Percentiles rank a stretch among this genome's conserved stretches.
Evolutionary conservation across 306 rosid genomes (phyloP).

Genomic region (Trifolium repens): DNA sequence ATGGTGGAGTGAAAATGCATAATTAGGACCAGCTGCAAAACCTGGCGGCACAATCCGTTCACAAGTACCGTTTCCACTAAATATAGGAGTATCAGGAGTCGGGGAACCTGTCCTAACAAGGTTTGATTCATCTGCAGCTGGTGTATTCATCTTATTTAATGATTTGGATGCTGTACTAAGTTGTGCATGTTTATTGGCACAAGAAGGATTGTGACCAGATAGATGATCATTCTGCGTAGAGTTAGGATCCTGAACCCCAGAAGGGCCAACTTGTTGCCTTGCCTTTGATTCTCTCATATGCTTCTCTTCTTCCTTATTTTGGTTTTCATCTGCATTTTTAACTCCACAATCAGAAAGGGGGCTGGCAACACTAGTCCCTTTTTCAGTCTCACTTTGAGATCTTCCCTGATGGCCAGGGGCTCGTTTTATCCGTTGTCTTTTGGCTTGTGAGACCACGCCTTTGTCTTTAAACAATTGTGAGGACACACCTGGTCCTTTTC

Average conservation of each 20-base stretch:
- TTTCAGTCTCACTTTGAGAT: not conserved
- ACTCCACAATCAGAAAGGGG: slow-evolving; percentile 36
- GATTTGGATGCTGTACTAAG: slow-evolving; percentile 35
- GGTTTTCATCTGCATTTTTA: slow-evolving; percentile 26
- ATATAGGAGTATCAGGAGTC: slow-evolving; percentile 36
- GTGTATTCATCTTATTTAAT: slow-evolving; percentile 42
- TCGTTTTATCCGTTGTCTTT: slow-evolving; percentile 35
- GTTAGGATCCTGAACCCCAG: not conserved
- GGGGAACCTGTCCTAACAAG: slow-evolving; percentile 41
- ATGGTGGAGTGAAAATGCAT: slow-evolving; percentile 39
- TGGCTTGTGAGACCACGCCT: slow-evolving; percentile 40
- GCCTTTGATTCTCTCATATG: slow-evolving; percentile 35
- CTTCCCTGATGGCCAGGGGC: slow-evolving; percentile 22
- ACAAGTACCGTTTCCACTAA: not conserved
- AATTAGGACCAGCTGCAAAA: slow-evolving; percentile 57
- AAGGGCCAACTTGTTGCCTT: slow-evolving; percentile 35
- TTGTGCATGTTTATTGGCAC: slow-evolving; percentile 38
- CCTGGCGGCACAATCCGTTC: slow-evolving; percentile 43
- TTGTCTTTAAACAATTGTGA: slow-evolving; percentile 16
- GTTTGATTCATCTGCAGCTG: slow-evolving; percentile 55
- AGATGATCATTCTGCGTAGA: not conserved
- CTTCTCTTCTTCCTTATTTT: slow-evolving; percentile 41
- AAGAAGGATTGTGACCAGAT: not conserved
- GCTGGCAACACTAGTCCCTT: not conserved
- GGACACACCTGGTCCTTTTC: slow-evolving; percentile 24